Percentiles rank a stretch among this genome's conserved stretches.
These are phyloP conservation scores for Lepiota brunneoincarnata DNA, from an alignment of 768 basidiomycete genomes.

Conservation along the genomic window DNA sequence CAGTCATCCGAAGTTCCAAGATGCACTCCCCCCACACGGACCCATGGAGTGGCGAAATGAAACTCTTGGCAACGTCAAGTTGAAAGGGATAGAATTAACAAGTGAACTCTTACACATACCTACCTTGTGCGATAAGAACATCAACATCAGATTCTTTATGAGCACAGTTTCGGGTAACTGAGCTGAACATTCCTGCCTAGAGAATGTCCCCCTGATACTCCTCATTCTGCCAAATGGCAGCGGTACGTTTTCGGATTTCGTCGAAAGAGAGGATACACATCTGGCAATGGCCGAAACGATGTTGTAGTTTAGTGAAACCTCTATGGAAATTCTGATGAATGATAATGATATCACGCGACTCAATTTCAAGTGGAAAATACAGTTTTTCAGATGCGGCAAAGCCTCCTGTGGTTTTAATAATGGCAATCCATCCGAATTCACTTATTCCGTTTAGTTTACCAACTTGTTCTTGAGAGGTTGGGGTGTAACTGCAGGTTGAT, in stretches of 20 bases:
- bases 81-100: background rate
- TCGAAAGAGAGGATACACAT: background rate
- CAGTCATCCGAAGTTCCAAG: slow-evolving; percentile 13
- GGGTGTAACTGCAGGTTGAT: too few species aligned
- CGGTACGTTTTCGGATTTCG: background rate
- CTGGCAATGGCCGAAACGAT: background rate
- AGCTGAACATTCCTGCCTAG: slow-evolving; percentile 14
- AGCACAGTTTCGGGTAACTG: slow-evolving; percentile 14
- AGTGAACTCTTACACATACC: too few species aligned
- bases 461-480: too few species aligned
- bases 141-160: slow-evolving; percentile 12
- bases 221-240: background rate
- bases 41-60: background rate
- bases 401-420: too few species aligned
- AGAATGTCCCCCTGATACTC: slow-evolving; percentile 1
- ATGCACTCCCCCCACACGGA: background rate
- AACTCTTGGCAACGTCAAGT: background rate
- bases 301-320: too few species aligned
- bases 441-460: too few species aligned
- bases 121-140: slow-evolving; percentile 9
- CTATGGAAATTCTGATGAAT: too few species aligned
- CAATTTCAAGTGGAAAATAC: too few species aligned
- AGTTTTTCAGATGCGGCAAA: too few species aligned
- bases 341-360: too few species aligned
- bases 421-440: too few species aligned